Conservation (phyloP, 2,329 filamentous ascomycete species). For the Hysterium pulicare region DNA sequence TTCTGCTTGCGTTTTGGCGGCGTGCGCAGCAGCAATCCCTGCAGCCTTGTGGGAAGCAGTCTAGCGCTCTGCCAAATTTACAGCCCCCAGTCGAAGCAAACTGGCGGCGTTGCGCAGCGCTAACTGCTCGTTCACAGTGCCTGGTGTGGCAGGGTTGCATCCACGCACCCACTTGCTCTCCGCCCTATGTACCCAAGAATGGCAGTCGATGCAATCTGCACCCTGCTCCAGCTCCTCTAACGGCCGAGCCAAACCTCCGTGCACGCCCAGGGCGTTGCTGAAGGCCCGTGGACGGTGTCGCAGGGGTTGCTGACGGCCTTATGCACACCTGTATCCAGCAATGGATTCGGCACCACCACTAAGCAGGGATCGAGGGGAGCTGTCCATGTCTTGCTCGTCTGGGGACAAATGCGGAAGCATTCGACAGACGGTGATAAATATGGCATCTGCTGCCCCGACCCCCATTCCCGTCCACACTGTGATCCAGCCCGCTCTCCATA, state of each 20-base stretch:
- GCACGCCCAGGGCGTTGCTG: constrained; percentile 14
- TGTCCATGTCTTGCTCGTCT: constrained; percentile 10
- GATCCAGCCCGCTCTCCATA: constrained; percentile 10
- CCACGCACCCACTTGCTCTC: constrained; percentile 5
- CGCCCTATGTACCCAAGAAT: constrained; percentile 17
- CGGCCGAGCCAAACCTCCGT: constrained; percentile 20
- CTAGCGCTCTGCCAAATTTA: constrained; percentile 23
- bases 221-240: constrained; percentile 12
- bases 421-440: constrained; percentile 21
- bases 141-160: constrained; percentile 13
- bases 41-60: constrained; percentile 21
- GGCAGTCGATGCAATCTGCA: constrained; percentile 7
- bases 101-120: constrained; percentile 14
- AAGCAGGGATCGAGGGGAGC: constrained; percentile 13
- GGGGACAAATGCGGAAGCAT: constrained; percentile 14
- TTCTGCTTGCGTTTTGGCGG: constrained; percentile 3
- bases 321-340: constrained; percentile 14
- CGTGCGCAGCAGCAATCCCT: constrained; percentile 4
- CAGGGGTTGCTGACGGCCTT: constrained; percentile 15
- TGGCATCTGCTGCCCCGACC: constrained; percentile 19
- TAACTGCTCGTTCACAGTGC: no score
- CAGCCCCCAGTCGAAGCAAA: constrained; percentile 14
- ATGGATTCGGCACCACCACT: constrained; percentile 17
- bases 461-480: constrained; percentile 6
- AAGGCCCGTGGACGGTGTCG: constrained; percentile 11